These are phyloP conservation scores for Tolypocladium paradoxum DNA, from an alignment of 2,329 filamentous ascomycete genomes.

Conservation along the genomic window DNA sequence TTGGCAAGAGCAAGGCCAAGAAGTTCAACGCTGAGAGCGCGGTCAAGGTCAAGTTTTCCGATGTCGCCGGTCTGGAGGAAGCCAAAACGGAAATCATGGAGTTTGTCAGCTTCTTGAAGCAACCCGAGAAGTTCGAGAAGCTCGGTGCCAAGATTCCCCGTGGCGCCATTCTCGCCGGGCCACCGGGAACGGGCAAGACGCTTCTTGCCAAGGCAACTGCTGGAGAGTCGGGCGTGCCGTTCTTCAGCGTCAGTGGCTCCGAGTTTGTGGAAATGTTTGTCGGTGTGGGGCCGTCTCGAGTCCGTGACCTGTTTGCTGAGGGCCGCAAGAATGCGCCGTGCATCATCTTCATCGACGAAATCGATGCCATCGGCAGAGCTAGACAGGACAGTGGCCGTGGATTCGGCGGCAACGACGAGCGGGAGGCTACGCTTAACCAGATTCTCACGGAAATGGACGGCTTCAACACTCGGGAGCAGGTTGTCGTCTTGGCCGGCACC, in stretches of 20 bases:
- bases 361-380: conserved; percentile 92
- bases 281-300: conserved; percentile 90
- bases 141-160: conserved; percentile 96
- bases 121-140: conserved; percentile 83
- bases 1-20: conserved; percentile 91
- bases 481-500: conserved; percentile 92
- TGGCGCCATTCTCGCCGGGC: conserved; percentile 92
- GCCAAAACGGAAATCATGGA: conserved; percentile 99
- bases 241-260: conserved; percentile 96
- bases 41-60: conserved; percentile 92
- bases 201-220: conserved; percentile 94
- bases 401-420: conserved; percentile 89
- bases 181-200: conserved; percentile 96
- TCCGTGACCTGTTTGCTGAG: conserved; percentile 87
- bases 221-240: conserved; percentile 91
- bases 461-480: conserved; percentile 93
- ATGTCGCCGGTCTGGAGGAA: conserved; percentile 97
- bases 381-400: conserved; percentile 61
- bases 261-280: conserved; percentile 99
- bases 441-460: conserved; percentile 99
- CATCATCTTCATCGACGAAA: conserved; percentile 99
- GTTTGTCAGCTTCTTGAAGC: conserved; percentile 94
- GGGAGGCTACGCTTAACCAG: conserved; percentile 94
- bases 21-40: conserved; percentile 96
- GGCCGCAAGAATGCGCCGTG: conserved; percentile 94